Percentiles rank a stretch among this genome's conserved stretches.
These are phyloP conservation scores for Suillus luteus DNA, from an alignment of 768 basidiomycete species.

Conservation along the genomic window DNA sequence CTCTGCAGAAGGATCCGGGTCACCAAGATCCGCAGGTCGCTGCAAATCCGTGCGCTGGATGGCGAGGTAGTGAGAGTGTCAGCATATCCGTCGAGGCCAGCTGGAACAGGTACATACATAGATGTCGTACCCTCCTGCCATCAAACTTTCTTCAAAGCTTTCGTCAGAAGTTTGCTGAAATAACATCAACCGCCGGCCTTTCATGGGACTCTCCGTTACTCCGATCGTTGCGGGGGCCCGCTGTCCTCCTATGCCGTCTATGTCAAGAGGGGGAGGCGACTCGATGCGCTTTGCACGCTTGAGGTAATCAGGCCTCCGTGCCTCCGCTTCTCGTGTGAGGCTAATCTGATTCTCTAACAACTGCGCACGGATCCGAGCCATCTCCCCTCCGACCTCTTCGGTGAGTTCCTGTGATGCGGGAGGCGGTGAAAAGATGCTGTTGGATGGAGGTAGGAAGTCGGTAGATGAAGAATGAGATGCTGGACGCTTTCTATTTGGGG, in stretches of 20 bases:
- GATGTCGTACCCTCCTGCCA: conserved; percentile 79
- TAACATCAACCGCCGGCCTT: conserved; percentile 70
- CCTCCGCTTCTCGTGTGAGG: conserved; percentile 57
- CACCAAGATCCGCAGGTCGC: conserved; percentile 22
- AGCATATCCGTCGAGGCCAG: conserved; percentile 10
- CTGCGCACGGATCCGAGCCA: conserved; percentile 59
- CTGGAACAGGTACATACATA: conserved; percentile 52
- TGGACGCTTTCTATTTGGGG: conserved; percentile 4
- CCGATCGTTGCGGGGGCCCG: conserved; percentile 44
- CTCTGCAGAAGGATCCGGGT: conserved; percentile 16
- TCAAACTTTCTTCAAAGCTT: conserved; percentile 82
- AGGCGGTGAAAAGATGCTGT: conserved; percentile 32
- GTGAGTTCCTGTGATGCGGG: conserved; percentile 7
- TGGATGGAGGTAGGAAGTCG: conserved; percentile 11
- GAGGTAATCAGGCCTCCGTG: conserved; percentile 70
- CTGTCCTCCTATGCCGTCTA: conserved; percentile 24
- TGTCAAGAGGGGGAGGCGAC: conserved; percentile 34
- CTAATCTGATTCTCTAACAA: conserved; percentile 51
- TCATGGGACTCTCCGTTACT: conserved; percentile 68
- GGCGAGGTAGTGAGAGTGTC: conserved; percentile 18
- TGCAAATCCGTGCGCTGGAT: conserved; percentile 27
- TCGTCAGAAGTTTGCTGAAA: conserved; percentile 84
- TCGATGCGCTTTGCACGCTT: conserved; percentile 54
- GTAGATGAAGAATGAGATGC: conserved; percentile 4
- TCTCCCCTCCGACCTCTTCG: conserved; percentile 51